phyloP scores from a whole-genome alignment of 2,329 filamentous ascomycete genomes.

The Aspergillus udagawae region DNA sequence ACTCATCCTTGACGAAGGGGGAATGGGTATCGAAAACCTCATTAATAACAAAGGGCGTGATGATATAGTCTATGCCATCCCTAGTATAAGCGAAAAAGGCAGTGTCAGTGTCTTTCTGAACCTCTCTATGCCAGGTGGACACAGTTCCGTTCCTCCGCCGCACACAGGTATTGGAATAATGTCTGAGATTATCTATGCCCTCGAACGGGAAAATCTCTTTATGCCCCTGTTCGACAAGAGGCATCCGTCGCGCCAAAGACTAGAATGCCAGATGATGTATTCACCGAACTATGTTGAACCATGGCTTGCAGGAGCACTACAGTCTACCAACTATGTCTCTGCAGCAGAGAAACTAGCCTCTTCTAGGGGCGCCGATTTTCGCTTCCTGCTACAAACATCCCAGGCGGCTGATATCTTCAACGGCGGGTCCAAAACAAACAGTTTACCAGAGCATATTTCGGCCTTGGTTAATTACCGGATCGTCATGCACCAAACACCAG shows the following conservation, averaged over 20 bases:
- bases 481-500: slow-evolving; percentile 51
- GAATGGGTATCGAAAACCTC: slow-evolving; percentile 51
- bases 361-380: slow-evolving; percentile 39
- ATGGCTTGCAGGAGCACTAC: slow-evolving; percentile 41
- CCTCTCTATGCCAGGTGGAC: slow-evolving; percentile 57
- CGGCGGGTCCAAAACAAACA: slow-evolving; percentile 57
- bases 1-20: slow-evolving; percentile 61
- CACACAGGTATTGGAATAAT: slow-evolving; percentile 69
- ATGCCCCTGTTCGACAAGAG: slow-evolving; percentile 47
- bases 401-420: slow-evolving; percentile 53
- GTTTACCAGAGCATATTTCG: slow-evolving; percentile 52
- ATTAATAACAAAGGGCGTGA: too few species aligned
- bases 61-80: slow-evolving; percentile 49
- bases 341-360: slow-evolving; percentile 36
- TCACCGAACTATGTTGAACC: slow-evolving; percentile 46
- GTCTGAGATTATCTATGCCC: slow-evolving; percentile 60
- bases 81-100: slow-evolving; percentile 61
- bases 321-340: slow-evolving; percentile 43
- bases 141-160: slow-evolving; percentile 56
- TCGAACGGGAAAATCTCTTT: slow-evolving; percentile 56
- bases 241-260: slow-evolving; percentile 54
- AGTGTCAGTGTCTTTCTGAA: slow-evolving; percentile 57
- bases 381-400: slow-evolving; percentile 55
- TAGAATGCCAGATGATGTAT: slow-evolving; percentile 57
- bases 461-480: slow-evolving; percentile 55